These are phyloP conservation scores for Xerophyta viscosa DNA, from an alignment of 106 monocot genomes.

Conservation along the genomic window DNA sequence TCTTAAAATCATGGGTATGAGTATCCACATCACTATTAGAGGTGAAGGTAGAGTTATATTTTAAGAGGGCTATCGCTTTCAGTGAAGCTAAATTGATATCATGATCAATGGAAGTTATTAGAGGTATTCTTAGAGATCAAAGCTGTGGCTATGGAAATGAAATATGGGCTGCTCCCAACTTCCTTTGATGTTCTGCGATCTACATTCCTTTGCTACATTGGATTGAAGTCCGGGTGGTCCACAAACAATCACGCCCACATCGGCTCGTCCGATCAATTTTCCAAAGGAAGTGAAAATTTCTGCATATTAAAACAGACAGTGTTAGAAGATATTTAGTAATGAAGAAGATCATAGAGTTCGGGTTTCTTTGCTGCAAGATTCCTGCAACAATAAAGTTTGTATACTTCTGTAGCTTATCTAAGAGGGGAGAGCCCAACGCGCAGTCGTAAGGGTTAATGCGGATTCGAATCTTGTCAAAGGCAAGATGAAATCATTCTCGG, in stretches of 20 bases:
- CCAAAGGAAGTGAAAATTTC: constrained; percentile 53
- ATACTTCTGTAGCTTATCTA: no score
- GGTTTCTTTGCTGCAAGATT: no score
- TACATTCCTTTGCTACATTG: constrained; percentile 74
- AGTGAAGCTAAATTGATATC: background rate
- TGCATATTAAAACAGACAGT: constrained; percentile 13
- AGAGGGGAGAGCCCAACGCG: no score
- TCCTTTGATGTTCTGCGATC: constrained; percentile 49
- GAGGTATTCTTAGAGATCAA: constrained; percentile 51
- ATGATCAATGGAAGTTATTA: background rate
- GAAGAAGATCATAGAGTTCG: no score
- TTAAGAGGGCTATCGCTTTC: no score
- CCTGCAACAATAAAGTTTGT: no score
- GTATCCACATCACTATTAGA: no score
- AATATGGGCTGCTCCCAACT: constrained; percentile 53
- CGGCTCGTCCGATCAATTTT: constrained; percentile 23
- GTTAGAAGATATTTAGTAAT: background rate
- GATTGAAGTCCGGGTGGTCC: constrained; percentile 74
- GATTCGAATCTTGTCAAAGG: no score
- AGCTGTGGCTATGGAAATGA: constrained; percentile 96
- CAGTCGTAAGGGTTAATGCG: no score
- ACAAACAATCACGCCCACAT: constrained; percentile 88
- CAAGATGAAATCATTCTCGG: no score
- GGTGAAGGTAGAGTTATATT: no score
- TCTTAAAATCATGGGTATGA: no score